These are phyloP conservation scores for Geranium rotundifolium DNA, from an alignment of 345 rosid species.

Conservation along the genomic window DNA sequence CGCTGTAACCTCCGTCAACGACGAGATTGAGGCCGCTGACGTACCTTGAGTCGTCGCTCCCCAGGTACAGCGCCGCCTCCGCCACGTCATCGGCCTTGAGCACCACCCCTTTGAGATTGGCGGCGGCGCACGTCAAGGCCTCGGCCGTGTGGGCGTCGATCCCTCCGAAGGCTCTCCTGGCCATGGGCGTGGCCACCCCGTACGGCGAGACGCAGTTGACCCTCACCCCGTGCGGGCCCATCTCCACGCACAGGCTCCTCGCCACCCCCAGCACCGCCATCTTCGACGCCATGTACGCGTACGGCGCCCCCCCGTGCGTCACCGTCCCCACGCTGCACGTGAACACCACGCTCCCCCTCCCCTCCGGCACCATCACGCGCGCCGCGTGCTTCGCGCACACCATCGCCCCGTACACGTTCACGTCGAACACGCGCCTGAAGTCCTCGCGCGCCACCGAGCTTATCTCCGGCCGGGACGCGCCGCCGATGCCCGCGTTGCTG, in stretches of 20 bases:
- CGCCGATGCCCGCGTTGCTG: no score
- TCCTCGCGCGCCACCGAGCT: no score
- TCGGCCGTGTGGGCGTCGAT: constrained; percentile 11
- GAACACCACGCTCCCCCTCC: no score
- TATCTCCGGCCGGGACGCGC: no score
- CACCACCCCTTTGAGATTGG: constrained; percentile 7
- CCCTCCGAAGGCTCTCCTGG: constrained; percentile 9
- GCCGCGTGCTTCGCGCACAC: no score
- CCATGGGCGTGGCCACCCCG: constrained; percentile 19
- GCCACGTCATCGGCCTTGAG: constrained; percentile 11
- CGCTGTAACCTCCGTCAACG: constrained; percentile 15
- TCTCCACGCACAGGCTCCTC: constrained; percentile 12
- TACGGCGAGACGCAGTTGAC: constrained; percentile 17
- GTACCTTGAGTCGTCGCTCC: constrained; percentile 15
- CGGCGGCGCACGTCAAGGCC: constrained; percentile 7
- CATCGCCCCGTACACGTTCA: no score
- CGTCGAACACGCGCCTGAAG: no score
- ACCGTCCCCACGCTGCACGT: no score
- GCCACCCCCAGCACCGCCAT: constrained; percentile 15
- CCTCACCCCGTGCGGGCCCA: constrained; percentile 12
- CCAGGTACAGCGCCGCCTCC: constrained; percentile 15
- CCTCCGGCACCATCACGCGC: no score
- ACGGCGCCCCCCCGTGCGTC: not conserved
- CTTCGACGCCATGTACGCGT: constrained; percentile 13
- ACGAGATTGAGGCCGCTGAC: constrained; percentile 15